Conservation (phyloP, 495 filamentous ascomycete genomes). For the Penicillium egyptiacum region DNA sequence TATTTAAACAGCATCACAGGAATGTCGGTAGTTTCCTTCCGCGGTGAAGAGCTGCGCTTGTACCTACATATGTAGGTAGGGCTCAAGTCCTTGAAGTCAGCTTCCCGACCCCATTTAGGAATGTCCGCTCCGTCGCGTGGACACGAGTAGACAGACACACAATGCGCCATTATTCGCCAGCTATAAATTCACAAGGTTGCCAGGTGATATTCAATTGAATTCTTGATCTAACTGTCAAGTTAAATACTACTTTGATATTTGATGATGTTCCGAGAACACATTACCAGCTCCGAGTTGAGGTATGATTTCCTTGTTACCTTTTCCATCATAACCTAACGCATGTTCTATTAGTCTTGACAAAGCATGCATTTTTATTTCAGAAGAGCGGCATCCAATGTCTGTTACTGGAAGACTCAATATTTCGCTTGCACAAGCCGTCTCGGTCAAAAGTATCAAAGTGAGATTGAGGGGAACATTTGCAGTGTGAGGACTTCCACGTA, state of each 20-base stretch:
- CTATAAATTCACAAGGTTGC: neutral
- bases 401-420: conserved; percentile 19
- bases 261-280: conserved; percentile 7
- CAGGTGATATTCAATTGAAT: neutral
- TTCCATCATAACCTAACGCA: neutral
- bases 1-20: neutral
- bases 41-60: conserved; percentile 2
- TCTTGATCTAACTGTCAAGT: neutral
- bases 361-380: conserved; percentile 23
- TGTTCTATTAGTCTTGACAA: conserved; percentile 19
- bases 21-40: conserved; percentile 4
- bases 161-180: conserved; percentile 1
- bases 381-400: conserved; percentile 5
- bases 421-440: conserved; percentile 8
- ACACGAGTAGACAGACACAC: conserved; percentile 6
- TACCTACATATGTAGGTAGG: too few species aligned
- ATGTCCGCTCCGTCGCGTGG: conserved; percentile 9
- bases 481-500: conserved; percentile 15
- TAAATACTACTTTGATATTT: neutral
- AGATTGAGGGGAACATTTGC: conserved; percentile 16
- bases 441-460: conserved; percentile 22
- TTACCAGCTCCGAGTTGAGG: conserved; percentile 4
- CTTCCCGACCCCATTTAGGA: conserved; percentile 17
- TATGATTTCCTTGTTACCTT: neutral
- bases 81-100: neutral